These are phyloP conservation scores for Cutaneotrichosporon sp. DNA, from an alignment of 1,284 basidiomycete genomes.

Conservation along the genomic window DNA sequence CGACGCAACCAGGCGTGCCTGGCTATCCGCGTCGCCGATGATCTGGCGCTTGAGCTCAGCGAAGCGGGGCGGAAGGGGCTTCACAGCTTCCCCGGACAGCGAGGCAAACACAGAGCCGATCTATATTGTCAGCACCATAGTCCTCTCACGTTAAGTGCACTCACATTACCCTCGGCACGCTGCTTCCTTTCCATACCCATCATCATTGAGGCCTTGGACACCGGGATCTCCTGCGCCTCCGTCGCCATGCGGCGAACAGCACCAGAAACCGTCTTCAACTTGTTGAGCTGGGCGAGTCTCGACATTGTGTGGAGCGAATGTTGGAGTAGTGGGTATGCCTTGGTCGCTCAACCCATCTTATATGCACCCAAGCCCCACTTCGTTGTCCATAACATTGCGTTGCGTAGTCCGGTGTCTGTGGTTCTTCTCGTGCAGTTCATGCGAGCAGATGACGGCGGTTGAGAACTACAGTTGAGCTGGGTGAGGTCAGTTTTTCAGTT, in stretches of 20 bases:
- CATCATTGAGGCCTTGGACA: background rate
- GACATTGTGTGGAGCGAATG: no score
- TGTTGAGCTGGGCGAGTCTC: background rate
- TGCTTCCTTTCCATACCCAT: constrained; percentile 10
- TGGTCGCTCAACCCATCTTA: no score
- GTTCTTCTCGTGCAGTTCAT: no score
- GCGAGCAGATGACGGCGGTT: no score
- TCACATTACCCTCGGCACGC: constrained; percentile 19
- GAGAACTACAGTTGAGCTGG: no score
- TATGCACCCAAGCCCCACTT: no score
- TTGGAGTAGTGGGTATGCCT: no score
- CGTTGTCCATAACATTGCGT: no score
- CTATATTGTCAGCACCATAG: constrained; percentile 18
- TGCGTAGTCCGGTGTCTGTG: no score
- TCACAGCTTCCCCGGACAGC: constrained; percentile 51
- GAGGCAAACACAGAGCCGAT: constrained; percentile 61
- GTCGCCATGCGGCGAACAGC: background rate
- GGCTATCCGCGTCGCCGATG: constrained; percentile 45
- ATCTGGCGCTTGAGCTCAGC: constrained; percentile 58
- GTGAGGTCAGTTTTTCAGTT: no score
- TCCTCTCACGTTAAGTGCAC: no score
- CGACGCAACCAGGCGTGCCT: constrained; percentile 53
- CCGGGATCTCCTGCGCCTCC: background rate
- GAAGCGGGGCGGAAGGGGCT: constrained; percentile 57
- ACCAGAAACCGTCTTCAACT: background rate